Conservation (phyloP, 805 yeast genomes). For the Starmerella apis region DNA sequence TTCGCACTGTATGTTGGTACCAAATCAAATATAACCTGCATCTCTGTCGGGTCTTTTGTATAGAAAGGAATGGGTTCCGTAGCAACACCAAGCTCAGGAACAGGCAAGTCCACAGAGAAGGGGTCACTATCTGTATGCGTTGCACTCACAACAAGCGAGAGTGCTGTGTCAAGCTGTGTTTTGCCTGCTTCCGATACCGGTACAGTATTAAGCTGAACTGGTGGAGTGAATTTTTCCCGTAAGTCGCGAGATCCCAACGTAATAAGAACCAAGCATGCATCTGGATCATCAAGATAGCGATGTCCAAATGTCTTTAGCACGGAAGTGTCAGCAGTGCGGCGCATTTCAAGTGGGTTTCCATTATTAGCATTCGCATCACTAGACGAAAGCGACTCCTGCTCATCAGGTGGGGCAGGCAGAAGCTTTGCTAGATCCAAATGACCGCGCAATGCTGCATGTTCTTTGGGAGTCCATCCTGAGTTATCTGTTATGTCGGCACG, state of each 20-base stretch:
- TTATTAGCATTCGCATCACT: neutral
- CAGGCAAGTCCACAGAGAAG: slow-evolving; percentile 65
- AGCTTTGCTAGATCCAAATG: slow-evolving; percentile 59
- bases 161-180: slow-evolving; percentile 82
- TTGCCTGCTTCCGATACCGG: slow-evolving; percentile 63
- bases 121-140: slow-evolving; percentile 38
- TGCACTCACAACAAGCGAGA: slow-evolving; percentile 57
- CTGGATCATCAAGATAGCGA: slow-evolving; percentile 45
- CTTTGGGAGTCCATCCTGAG: slow-evolving; percentile 97
- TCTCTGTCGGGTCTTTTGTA: slow-evolving; percentile 29
- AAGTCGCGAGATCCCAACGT: slow-evolving; percentile 81
- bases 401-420: slow-evolving; percentile 31
- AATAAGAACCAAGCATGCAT: slow-evolving; percentile 63
- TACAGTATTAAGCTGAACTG: slow-evolving; percentile 56
- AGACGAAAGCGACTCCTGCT: neutral
- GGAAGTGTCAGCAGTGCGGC: slow-evolving; percentile 28
- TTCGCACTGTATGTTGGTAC: slow-evolving; percentile 62
- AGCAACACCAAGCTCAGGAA: slow-evolving; percentile 57
- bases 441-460: slow-evolving; percentile 86
- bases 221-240: slow-evolving; percentile 46
- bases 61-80: slow-evolving; percentile 65
- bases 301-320: slow-evolving; percentile 83
- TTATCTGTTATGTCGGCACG: slow-evolving; percentile 52
- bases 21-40: slow-evolving; percentile 66
- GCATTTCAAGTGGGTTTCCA: slow-evolving; percentile 1